Evolutionary conservation across 2,329 filamentous ascomycete species (phyloP), one percentile per base, ranked within the genome.

Genomic region (Fusarium multiceps): DNA sequence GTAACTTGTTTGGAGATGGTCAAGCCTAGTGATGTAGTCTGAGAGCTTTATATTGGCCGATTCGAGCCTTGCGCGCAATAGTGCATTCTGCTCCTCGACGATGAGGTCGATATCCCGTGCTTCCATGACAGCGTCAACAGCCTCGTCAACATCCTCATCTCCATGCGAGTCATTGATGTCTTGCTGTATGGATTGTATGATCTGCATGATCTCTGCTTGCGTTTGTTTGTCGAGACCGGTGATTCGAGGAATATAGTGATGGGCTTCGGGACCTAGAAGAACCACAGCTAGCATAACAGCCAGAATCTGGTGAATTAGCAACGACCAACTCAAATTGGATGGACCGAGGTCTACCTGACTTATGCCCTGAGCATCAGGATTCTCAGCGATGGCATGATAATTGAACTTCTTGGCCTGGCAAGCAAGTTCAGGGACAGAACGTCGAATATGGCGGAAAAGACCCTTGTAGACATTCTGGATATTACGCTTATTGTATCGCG

Each of bases 251-350:
- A 91, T 83, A 74, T 89, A 89, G 73, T 81, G 81, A 34, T 83
- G 82, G 59, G 84, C 84, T 56, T 88, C 85, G 27, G 87, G 85
- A 14, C 88, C 89, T 75, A 86, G 84, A 67, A 89, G 86, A 27
- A 88, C 88, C n/a, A 89, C 80, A 16, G 78, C 85, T 23, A 92
- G 82, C 75, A 91, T 85, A 58, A 91, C 82, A 62, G 88, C 88
- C 43, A 92, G 81, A 53, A 92, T 82, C 82, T 90, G 82, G 11
- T 30, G 20, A 21, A 43, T 67, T 62, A 67, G 63, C 46, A 42
- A 28, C 37, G 32, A 9, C 21, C 30, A 21, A 55, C n/a, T 16
- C 12, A 25, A 18, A 12, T 40, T 8, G 16, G 42, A 40, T 18
- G 12, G 21, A 23, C 37, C 13, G 8, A 28, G 16, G 20, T 8